These are phyloP conservation scores for carrot (Daucus carota) DNA, from an alignment of 129 eudicot species.

Conservation along the genomic window DNA sequence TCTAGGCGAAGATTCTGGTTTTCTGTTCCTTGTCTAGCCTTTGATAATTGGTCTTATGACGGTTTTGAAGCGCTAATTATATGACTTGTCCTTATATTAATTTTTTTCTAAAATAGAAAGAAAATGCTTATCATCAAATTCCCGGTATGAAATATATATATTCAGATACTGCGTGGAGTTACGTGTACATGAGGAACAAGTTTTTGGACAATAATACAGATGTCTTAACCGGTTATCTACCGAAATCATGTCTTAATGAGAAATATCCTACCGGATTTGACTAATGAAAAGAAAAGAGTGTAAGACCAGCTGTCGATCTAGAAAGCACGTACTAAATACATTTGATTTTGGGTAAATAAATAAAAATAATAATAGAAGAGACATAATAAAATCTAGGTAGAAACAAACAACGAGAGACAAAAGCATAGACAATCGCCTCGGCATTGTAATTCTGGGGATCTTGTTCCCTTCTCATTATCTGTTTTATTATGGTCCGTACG, in stretches of 20 bases:
- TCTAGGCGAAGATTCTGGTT: conserved; percentile 11
- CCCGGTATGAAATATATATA: no score
- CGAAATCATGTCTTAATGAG: neutral
- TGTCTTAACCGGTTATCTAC: neutral
- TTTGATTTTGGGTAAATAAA: neutral
- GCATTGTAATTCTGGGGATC: neutral
- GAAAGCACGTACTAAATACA: neutral
- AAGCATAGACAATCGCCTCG: conserved; percentile 6
- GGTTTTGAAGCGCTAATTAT: neutral
- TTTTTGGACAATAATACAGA: neutral
- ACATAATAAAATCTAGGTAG: neutral
- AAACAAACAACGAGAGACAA: neutral
- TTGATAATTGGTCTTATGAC: neutral
- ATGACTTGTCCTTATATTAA: no score
- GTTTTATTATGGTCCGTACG: conserved; percentile 2
- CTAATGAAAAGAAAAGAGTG: neutral
- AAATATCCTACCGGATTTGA: neutral
- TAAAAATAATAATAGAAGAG: neutral
- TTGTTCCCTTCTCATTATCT: neutral
- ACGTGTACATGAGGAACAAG: neutral
- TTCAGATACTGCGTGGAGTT: no score
- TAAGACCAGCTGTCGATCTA: neutral
- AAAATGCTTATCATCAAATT: no score
- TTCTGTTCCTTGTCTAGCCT: conserved; percentile 9
- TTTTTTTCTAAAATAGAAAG: no score